Conservation (phyloP, 257 asterid genomes). For the Nicotiana noctiflora region DNA sequence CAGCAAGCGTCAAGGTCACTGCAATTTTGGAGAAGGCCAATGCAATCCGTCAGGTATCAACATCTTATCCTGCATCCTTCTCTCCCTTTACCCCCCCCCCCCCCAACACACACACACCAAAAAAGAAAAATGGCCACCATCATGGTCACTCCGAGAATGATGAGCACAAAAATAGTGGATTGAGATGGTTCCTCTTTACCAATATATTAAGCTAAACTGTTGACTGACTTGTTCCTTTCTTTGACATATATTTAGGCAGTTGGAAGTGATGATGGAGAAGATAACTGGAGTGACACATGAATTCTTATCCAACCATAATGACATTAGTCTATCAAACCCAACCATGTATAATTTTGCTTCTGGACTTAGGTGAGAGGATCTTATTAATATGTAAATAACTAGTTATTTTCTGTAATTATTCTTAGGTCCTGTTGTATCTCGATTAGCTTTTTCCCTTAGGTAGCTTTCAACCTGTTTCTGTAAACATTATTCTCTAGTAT, state of each 20-base stretch:
- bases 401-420: not conserved
- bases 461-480: conserved; percentile 7
- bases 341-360: conserved; percentile 9
- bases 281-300: conserved; percentile 40
- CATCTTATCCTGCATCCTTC: conserved; percentile 14
- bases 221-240: not conserved
- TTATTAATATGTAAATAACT: conserved; percentile 18
- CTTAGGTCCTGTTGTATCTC: conserved; percentile 14
- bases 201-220: no score
- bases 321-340: not conserved
- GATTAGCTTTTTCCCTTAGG: not conserved
- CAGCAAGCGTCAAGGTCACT: conserved; percentile 57
- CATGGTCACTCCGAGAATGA: not conserved
- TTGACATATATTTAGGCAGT: conserved; percentile 50
- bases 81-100: conserved; percentile 11
- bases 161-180: not conserved
- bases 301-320: conserved; percentile 3
- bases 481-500: not conserved
- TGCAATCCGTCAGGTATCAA: conserved; percentile 76
- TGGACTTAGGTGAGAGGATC: conserved; percentile 6
- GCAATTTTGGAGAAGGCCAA: conserved; percentile 83
- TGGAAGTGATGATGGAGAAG: conserved; percentile 75
- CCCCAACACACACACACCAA: no score
- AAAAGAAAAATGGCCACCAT: not conserved
- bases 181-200: not conserved